Base-by-base conservation (phyloP, 2,329 filamentous ascomycete genomes). In the Amylocarpus encephaloides region DNA sequence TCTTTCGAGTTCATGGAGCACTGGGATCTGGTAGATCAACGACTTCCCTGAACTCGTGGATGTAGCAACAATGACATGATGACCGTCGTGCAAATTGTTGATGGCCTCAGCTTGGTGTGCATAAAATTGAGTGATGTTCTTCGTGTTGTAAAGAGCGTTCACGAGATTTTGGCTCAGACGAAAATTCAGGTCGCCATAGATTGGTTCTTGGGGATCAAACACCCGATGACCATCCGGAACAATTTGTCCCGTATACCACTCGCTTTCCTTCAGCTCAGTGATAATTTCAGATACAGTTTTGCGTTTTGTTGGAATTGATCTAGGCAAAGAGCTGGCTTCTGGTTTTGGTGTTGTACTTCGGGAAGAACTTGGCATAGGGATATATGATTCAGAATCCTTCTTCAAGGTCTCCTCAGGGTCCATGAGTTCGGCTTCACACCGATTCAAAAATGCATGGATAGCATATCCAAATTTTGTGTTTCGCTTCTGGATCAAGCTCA, bases 41-140 rank as follows among this genome's bases (percentile, higher is more conserved):
- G 90, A 96, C 68, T 98, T 98, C 10, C 93, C 93, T 1, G 93
- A 98, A 64, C 88, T 95, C 0, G 93, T 98, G 0, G 92, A 95
- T 0, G 93, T 98, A 1, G 91, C 85, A 1, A 98, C 85, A 46
- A 98, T 92, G 12, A 97, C 89, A 65, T 96, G 83, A 34, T 85
- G 79, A 0, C 90, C 92, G 2, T 85, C 79, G 49, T 92, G 77
- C 1, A 98, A 73, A 53, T 85, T 81, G 63, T 98, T 98, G 60
- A 98, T 88, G 0, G 93, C 93, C 69, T 95, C 88, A 0, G 91
- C 83, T 68, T 98, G 93, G 66, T 98, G 93, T 0, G 88, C 83
- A 63, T 94, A 98, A 34, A 98, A 79, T 51, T 85, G 78, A 0
- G 84, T 88, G 51, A 98, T 97, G 2, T 83, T 83, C 59, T 86